Conservation (phyloP, 2,329 filamentous ascomycete species). For the Fusarium siculi region DNA sequence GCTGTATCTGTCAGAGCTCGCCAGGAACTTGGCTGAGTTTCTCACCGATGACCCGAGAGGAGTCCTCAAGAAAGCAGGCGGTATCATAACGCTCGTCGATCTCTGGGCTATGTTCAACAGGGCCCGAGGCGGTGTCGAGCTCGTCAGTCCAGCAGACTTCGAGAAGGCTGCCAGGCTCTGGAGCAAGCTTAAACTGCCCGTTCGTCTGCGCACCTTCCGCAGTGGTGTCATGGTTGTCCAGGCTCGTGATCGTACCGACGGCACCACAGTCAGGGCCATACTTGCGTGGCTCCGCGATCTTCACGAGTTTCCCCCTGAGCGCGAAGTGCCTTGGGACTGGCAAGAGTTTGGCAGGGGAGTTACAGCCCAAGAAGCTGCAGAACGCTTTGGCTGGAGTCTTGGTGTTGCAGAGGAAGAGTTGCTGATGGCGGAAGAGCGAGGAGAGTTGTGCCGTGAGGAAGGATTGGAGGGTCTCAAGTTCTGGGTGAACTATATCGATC, state of each 20-base stretch:
- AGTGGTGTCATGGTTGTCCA: constrained; percentile 96
- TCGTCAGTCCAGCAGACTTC: constrained; percentile 92
- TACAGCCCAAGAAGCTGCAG: constrained; percentile 88
- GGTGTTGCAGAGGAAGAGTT: constrained; percentile 95
- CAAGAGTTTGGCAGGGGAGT: constrained; percentile 82
- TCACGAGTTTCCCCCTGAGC: constrained; percentile 71
- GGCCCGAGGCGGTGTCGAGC: constrained; percentile 89
- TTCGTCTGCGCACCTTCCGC: constrained; percentile 88
- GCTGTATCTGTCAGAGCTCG: constrained; percentile 88
- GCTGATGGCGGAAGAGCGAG: constrained; percentile 95
- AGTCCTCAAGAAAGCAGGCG: constrained; percentile 81
- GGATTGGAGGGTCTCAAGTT: constrained; percentile 91
- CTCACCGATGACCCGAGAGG: constrained; percentile 85
- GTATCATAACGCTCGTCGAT: constrained; percentile 90
- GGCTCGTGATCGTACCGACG: constrained; percentile 86
- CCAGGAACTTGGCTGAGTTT: constrained; percentile 87
- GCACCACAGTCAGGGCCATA: constrained; percentile 83
- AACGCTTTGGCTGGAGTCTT: constrained; percentile 95
- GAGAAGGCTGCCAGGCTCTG: constrained; percentile 89
- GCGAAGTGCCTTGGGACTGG: constrained; percentile 80
- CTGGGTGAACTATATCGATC: constrained; percentile 83
- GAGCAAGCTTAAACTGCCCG: constrained; percentile 86
- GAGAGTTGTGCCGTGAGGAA: constrained; percentile 88
- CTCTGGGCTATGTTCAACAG: constrained; percentile 96
- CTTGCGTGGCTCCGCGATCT: constrained; percentile 81